A percentile compares a stretch with the other conserved stretches of the same genome.
phyloP scores from a whole-genome alignment of 495 filamentous ascomycete genomes.

The Daldinia decipiens region DNA sequence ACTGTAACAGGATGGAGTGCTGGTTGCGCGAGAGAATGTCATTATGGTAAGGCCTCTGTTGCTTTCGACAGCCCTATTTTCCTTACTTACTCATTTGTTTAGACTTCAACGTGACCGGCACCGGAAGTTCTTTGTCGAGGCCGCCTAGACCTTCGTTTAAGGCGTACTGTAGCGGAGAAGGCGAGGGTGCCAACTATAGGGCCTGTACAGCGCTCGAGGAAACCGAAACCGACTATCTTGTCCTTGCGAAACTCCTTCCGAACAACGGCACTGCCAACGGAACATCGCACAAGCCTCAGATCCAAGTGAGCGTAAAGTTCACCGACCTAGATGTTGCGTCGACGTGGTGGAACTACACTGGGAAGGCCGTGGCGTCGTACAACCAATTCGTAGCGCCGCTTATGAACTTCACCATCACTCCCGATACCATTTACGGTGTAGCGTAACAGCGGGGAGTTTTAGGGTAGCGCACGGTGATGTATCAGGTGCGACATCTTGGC shows the following conservation, averaged over 20 bases:
- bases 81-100: conserved; percentile 12
- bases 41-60: conserved; percentile 36
- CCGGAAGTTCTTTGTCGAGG: conserved; percentile 28
- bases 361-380: conserved; percentile 44
- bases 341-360: conserved; percentile 51
- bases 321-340: conserved; percentile 39
- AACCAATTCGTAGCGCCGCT: conserved; percentile 39
- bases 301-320: conserved; percentile 45
- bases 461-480: conserved; percentile 18
- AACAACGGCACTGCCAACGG: conserved; percentile 30
- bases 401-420: conserved; percentile 48
- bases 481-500: conserved; percentile 24
- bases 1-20: conserved; percentile 46
- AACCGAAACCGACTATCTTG: conserved; percentile 28
- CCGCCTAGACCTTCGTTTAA: conserved; percentile 45
- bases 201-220: conserved; percentile 31
- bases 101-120: conserved; percentile 47
- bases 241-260: conserved; percentile 45
- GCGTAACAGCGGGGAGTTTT: conserved; percentile 34
- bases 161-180: conserved; percentile 44
- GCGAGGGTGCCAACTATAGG: conserved; percentile 41
- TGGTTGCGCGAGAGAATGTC: conserved; percentile 35
- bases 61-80: not conserved
- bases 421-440: conserved; percentile 44
- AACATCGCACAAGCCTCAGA: conserved; percentile 33